These are phyloP conservation scores for Theobroma grandiflorum DNA, from an alignment of 441 rosid species.

Conservation along the genomic window DNA sequence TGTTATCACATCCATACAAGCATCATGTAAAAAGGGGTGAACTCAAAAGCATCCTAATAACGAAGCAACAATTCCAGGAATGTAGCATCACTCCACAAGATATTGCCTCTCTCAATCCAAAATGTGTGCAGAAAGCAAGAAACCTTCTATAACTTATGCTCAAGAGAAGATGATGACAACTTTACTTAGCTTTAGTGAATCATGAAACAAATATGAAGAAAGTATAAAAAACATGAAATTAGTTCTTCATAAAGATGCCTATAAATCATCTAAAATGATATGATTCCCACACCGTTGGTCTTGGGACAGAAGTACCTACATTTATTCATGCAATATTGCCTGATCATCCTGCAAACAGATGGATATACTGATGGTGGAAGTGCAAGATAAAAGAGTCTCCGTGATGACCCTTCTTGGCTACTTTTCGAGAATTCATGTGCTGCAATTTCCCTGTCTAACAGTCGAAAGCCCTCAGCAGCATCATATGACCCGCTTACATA, in stretches of 20 bases:
- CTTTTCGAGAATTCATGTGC: slow-evolving; percentile 75
- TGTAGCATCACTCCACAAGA: too few species aligned
- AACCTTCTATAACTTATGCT: not conserved
- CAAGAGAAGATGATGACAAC: not conserved
- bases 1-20: not conserved
- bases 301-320: slow-evolving; percentile 54
- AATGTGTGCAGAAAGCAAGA: not conserved
- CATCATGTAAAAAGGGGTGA: not conserved
- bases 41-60: not conserved
- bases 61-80: not conserved
- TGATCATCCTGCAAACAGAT: slow-evolving; percentile 91
- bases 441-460: slow-evolving; percentile 77
- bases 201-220: not conserved
- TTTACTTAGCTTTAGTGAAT: not conserved
- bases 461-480: slow-evolving; percentile 77
- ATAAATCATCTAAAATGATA: slow-evolving; percentile 14
- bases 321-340: slow-evolving; percentile 80
- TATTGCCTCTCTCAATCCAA: not conserved
- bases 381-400: slow-evolving; percentile 95
- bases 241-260: not conserved
- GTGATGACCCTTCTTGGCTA: slow-evolving; percentile 73
- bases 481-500: slow-evolving; percentile 98
- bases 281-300: not conserved
- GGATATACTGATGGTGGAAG: slow-evolving; percentile 99
- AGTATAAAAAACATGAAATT: slow-evolving; percentile 10